Percentiles rank a stretch among this genome's conserved stretches.
Evolutionary conservation across 257 asterid genomes (phyloP).

Genomic region (Orobanche coerulescens): DNA sequence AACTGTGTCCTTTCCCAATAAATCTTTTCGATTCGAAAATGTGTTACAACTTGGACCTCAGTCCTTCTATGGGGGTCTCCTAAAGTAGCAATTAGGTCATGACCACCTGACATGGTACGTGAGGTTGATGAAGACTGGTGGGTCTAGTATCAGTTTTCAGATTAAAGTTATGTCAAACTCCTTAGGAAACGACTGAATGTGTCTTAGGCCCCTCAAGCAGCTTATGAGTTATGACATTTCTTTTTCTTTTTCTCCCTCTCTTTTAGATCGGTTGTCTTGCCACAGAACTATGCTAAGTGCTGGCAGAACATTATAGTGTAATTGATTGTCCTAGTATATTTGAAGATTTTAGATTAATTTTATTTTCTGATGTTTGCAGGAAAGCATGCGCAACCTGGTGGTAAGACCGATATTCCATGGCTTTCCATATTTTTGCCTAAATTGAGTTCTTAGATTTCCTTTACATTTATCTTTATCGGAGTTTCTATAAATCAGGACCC

Average conservation of each 20-base stretch:
- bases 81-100: slow-evolving; percentile 3
- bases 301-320: not conserved
- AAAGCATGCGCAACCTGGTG: slow-evolving; percentile 81
- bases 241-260: not conserved
- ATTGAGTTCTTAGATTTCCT: slow-evolving; percentile 26
- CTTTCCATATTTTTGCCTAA: slow-evolving; percentile 10
- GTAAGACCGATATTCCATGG: slow-evolving; percentile 41
- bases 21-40: not conserved
- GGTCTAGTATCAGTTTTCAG: not conserved
- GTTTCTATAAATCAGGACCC: slow-evolving; percentile 66
- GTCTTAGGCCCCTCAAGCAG: not conserved
- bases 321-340: not conserved
- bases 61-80: slow-evolving; percentile 3
- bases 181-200: not conserved
- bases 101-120: slow-evolving; percentile 6
- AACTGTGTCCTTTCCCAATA: not conserved
- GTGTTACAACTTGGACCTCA: not conserved
- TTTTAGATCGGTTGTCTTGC: slow-evolving; percentile 9
- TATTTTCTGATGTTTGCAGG: slow-evolving; percentile 56
- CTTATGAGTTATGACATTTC: not conserved
- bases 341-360: slow-evolving; percentile 1
- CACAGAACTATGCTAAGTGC: slow-evolving; percentile 1
- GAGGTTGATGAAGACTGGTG: slow-evolving; percentile 7
- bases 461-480: slow-evolving; percentile 23
- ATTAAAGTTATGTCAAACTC: not conserved